phyloP scores from a whole-genome alignment of 1,139 yeast species.

The Scheffersomyces titani region DNA sequence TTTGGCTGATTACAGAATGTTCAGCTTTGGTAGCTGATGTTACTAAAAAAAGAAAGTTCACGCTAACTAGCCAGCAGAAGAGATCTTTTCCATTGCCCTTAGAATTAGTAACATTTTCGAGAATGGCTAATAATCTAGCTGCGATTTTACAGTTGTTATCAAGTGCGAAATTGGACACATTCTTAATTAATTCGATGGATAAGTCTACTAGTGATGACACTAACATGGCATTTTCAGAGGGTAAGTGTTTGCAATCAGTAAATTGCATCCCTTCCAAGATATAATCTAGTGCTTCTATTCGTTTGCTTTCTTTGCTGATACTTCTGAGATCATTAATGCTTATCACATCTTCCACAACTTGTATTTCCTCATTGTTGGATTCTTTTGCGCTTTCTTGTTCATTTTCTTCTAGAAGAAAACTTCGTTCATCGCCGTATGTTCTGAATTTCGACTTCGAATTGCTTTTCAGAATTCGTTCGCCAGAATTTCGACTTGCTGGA shows the following conservation, averaged over 20 bases:
- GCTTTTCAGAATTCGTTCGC: background rate
- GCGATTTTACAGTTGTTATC: background rate
- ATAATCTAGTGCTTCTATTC: slow-evolving; percentile 15
- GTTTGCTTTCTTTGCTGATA: slow-evolving; percentile 10
- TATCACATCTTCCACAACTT: slow-evolving; percentile 5
- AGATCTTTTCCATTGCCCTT: background rate
- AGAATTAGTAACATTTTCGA: background rate
- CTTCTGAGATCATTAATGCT: slow-evolving; percentile 22
- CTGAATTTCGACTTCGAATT: background rate
- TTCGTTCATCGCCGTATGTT: slow-evolving; percentile 24
- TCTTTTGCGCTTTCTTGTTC: background rate
- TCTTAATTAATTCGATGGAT: background rate
- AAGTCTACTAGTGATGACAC: slow-evolving; percentile 2
- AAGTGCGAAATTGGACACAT: background rate
- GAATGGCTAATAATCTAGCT: background rate
- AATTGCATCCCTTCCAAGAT: slow-evolving; percentile 21
- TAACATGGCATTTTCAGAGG: slow-evolving; percentile 13
- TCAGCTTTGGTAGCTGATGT: background rate
- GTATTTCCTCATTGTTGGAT: background rate
- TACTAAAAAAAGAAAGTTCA: background rate
- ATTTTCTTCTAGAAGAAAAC: slow-evolving; percentile 18
- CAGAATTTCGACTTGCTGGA: background rate
- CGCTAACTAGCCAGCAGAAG: background rate
- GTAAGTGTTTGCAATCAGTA: slow-evolving; percentile 2
- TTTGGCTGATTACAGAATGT: background rate